phyloP scores from a whole-genome alignment of 2,329 filamentous ascomycete genomes.

The Alternaria novae-zelandiae region DNA sequence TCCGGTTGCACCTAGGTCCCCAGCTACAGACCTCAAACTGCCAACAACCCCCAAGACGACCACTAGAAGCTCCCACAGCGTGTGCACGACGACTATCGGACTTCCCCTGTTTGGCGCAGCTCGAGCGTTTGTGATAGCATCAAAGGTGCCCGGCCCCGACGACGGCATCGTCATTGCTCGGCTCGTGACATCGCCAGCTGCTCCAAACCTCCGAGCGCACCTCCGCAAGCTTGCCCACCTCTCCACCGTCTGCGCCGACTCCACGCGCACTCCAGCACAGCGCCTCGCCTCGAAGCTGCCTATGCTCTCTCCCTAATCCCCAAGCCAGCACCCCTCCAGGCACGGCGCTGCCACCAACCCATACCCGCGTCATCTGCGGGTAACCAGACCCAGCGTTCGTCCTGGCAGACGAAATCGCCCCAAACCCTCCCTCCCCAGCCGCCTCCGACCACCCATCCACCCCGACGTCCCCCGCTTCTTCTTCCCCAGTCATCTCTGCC shows the following conservation, averaged over 20 bases:
- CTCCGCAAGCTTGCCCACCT: slow-evolving; percentile 15
- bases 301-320: slow-evolving; percentile 9
- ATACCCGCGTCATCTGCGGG: slow-evolving; percentile 41
- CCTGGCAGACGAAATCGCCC: slow-evolving; percentile 74
- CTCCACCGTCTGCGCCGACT: background rate
- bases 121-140: background rate
- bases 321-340: slow-evolving; percentile 22
- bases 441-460: slow-evolving; percentile 71
- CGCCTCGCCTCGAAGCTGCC: background rate
- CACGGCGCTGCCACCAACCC: slow-evolving; percentile 28
- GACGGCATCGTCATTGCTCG: slow-evolving; percentile 16
- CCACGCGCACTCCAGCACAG: background rate
- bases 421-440: slow-evolving; percentile 64
- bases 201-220: slow-evolving; percentile 11
- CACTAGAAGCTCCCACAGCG: background rate
- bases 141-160: slow-evolving; percentile 7
- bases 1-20: slow-evolving; percentile 23
- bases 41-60: slow-evolving; percentile 8
- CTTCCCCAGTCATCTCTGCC: slow-evolving; percentile 18
- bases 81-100: background rate
- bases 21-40: slow-evolving; percentile 11
- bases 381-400: slow-evolving; percentile 57
- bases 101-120: background rate
- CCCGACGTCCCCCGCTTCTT: slow-evolving; percentile 15
- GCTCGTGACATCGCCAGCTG: slow-evolving; percentile 33